Base-by-base conservation (phyloP, 106 monocot species). In the Chionographis japonica region DNA sequence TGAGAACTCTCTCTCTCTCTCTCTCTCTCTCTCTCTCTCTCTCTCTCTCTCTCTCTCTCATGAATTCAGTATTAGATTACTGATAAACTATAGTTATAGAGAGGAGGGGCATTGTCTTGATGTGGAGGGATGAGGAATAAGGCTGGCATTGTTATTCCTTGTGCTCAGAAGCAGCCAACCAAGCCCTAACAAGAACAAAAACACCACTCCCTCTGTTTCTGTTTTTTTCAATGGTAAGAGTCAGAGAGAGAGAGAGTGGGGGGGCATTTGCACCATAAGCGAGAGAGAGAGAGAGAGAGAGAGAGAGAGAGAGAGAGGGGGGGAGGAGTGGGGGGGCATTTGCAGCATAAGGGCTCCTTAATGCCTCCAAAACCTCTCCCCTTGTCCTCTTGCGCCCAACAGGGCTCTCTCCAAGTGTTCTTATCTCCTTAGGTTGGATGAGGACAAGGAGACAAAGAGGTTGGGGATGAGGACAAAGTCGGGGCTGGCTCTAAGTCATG, bases 171-270 rank as follows among this genome's bases (percentile, higher is more conserved):
- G 40, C 15, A 5, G 55, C 55, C 68, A 68, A 68, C 18, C 2
- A 39, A 13, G 4, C 40, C 40, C 55, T 68, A 68, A 68, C 68
- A 68, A 68, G 37, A 68, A 40, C 37, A 68, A 57, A 40, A 39
- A 2, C 5, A 39, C 6, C 38, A 68, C 17, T 17, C 68, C 8
- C 55, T 42, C n/a, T 19, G 38, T 9, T 38, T 42, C 18, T 56
- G 38, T 40, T 14, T 12, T 68, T 38, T 68, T n/a, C 6, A 16
- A 17, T 68, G 54, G 54, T 27, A 27, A 27, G 27, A 27, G 27
- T 27, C 27, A 27, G 1, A 35, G 4, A 12, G 51, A 11, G 27
- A 27, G 27, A 27, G 37, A 60, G n/a, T n/a, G 35, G 60, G 12
- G 60, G 43, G 43, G 46, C 46, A 46, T 46, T 46, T 46, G 46